These are phyloP conservation scores for Draba incana DNA, from an alignment of 345 rosid species.

Conservation along the genomic window DNA sequence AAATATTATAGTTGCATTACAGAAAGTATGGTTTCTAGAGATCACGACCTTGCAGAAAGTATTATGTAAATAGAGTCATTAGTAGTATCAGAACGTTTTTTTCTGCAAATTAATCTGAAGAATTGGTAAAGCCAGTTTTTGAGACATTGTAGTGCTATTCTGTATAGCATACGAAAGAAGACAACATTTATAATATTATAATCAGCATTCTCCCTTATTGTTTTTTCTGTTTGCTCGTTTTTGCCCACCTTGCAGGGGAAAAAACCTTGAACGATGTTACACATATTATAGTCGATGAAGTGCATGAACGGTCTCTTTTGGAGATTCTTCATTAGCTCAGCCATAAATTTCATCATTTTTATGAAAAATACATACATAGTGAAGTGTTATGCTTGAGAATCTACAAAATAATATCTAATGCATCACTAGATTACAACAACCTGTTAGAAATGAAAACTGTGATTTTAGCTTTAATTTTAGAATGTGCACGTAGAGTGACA, in stretches of 20 bases:
- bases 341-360: neutral
- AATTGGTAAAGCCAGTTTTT: no score
- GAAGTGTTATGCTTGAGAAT: conserved; percentile 10
- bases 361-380: neutral
- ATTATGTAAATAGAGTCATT: conserved; percentile 7
- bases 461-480: neutral
- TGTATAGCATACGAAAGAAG: no score
- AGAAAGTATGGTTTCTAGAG: no score
- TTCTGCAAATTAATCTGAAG: no score
- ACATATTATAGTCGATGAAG: conserved; percentile 94
- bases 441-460: conserved; percentile 3
- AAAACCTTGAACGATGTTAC: conserved; percentile 67
- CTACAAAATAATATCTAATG: neutral
- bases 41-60: conserved; percentile 4
- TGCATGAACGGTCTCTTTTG: conserved; percentile 92
- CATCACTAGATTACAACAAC: conserved; percentile 5
- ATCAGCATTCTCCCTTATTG: no score
- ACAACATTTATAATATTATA: neutral
- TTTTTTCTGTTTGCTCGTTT: conserved; percentile 22
- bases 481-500: conserved; percentile 1
- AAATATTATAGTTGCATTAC: conserved; percentile 10
- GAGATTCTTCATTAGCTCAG: conserved; percentile 48
- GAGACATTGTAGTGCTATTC: no score
- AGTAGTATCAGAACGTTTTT: conserved; percentile 1
- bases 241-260: conserved; percentile 78